Percentiles rank a stretch among this genome's conserved stretches.
phyloP scores from a whole-genome alignment of 495 filamentous ascomycete species.

The Staphylotrichum longicolle region DNA sequence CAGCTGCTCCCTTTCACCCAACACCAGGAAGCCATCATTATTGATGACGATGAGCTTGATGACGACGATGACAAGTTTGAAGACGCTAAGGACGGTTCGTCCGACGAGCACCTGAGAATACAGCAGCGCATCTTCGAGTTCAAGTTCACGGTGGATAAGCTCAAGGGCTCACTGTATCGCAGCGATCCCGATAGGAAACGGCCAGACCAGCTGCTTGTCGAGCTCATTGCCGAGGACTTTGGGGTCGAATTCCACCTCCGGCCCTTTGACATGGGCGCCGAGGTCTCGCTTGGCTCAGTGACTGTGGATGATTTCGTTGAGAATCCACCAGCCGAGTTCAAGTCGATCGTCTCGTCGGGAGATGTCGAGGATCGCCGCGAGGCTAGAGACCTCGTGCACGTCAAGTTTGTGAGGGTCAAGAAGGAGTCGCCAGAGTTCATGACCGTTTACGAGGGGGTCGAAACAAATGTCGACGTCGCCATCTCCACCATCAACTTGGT shows the following conservation, averaged over 20 bases:
- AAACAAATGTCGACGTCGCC: conserved; percentile 85
- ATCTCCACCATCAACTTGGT: conserved; percentile 95
- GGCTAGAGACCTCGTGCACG: conserved; percentile 75
- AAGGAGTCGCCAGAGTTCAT: conserved; percentile 89
- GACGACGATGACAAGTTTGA: conserved; percentile 61
- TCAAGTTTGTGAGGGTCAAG: conserved; percentile 88
- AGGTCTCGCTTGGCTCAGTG: conserved; percentile 82
- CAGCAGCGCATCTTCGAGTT: conserved; percentile 91
- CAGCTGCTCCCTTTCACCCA: conserved; percentile 52
- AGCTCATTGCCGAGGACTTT: conserved; percentile 88
- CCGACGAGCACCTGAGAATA: conserved; percentile 62
- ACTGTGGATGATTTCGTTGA: conserved; percentile 92
- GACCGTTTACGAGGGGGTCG: conserved; percentile 85
- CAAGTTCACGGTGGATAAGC: conserved; percentile 88
- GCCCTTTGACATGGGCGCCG: conserved; percentile 87
- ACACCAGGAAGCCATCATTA: conserved; percentile 70
- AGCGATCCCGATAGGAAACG: conserved; percentile 76
- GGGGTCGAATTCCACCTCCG: conserved; percentile 80
- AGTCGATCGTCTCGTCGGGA: conserved; percentile 89
- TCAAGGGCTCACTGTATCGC: conserved; percentile 87
- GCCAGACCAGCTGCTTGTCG: conserved; percentile 79
- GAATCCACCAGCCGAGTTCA: conserved; percentile 88
- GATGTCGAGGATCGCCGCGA: conserved; percentile 63
- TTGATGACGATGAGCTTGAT: conserved; percentile 75
- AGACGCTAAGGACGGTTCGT: conserved; percentile 58